Evolutionary conservation across 2,329 filamentous ascomycete genomes (phyloP), one percentile per base, ranked within the genome.

Genomic region (Stagonosporopsis vannaccii): DNA sequence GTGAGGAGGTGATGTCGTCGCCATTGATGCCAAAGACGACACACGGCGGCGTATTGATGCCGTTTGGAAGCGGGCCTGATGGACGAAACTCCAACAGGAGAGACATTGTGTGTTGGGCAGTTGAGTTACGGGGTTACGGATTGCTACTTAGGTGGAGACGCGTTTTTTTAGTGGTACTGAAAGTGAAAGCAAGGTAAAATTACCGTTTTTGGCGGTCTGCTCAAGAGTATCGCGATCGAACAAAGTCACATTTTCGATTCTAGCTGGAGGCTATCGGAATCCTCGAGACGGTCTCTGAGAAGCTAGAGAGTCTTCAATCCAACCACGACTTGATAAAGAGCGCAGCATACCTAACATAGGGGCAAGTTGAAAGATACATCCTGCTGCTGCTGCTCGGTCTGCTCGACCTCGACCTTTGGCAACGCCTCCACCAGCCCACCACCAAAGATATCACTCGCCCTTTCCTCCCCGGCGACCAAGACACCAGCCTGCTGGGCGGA

Each of bases 41-140:
- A 44, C 65, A 69, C 2, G 70, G 70, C 8, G 66, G 59, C 17
- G 46, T 36, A 19, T 28, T 48, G 30, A 60, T 20, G 23, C 51
- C 26, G 2, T 41, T 11, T n/a, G 65, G 68, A 3, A 66, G 42
- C 8, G 57, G 41, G 3, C 3, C 22, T 20, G 19, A 8, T 2
- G 54, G 40, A 11, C 62, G 60, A 43, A 72, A 70, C 12, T 69
- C 45, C 3, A 73, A 58, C 3, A 69, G 50, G 52, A 66, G 59
- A 17, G 66, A 62, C 68, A 72, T 73, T 13, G 17, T 44, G 12
- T 23, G 32, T 6, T 8, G 8, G 17, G n/a, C 22, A 6, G 22
- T 37, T 20, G 17, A 20, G 17, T 37, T 37, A 7, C 8, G 13
- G 35, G 8, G 17, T 37, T 20, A 8, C 11, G 9, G 8, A 20